phyloP scores from a whole-genome alignment of 768 basidiomycete species.

The Mrakia frigida region DNA sequence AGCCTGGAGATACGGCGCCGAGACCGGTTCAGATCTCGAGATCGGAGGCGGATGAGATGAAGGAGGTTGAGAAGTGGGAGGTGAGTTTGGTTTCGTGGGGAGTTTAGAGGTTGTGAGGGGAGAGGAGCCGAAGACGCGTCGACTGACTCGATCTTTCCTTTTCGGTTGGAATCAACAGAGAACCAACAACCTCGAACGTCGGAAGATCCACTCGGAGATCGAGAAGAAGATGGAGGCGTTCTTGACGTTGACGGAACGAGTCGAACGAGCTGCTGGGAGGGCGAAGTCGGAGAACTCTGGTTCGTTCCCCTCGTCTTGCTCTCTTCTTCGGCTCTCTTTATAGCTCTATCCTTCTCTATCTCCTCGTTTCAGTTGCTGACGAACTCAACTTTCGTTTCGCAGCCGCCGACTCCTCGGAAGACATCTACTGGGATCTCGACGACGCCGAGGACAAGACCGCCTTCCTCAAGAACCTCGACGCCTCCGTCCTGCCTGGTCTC shows the following conservation, averaged over 20 bases:
- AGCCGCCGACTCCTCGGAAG: slow-evolving; percentile 46
- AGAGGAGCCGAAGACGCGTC: background rate
- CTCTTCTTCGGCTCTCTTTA: background rate
- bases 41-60: slow-evolving; percentile 71
- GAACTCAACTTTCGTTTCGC: background rate
- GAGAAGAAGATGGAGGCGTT: slow-evolving; percentile 55
- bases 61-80: slow-evolving; percentile 60
- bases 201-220: slow-evolving; percentile 55
- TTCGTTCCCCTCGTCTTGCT: slow-evolving; percentile 31
- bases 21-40: slow-evolving; percentile 51
- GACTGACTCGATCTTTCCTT: background rate
- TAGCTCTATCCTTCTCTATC: background rate
- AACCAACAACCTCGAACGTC: slow-evolving; percentile 57
- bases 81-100: background rate
- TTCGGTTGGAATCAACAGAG: slow-evolving; percentile 47
- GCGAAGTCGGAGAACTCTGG: slow-evolving; percentile 44
- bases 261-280: slow-evolving; percentile 57
- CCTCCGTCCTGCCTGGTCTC: background rate
- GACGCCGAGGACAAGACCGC: slow-evolving; percentile 48
- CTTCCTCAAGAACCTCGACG: slow-evolving; percentile 13
- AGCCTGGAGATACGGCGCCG: slow-evolving; percentile 51
- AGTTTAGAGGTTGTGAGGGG: no score
- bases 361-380: background rate
- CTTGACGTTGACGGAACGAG: slow-evolving; percentile 60
- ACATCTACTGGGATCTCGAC: slow-evolving; percentile 62